Conservation (phyloP, 2,329 filamentous ascomycete species). For the Aspergillus quadrilineatus region DNA sequence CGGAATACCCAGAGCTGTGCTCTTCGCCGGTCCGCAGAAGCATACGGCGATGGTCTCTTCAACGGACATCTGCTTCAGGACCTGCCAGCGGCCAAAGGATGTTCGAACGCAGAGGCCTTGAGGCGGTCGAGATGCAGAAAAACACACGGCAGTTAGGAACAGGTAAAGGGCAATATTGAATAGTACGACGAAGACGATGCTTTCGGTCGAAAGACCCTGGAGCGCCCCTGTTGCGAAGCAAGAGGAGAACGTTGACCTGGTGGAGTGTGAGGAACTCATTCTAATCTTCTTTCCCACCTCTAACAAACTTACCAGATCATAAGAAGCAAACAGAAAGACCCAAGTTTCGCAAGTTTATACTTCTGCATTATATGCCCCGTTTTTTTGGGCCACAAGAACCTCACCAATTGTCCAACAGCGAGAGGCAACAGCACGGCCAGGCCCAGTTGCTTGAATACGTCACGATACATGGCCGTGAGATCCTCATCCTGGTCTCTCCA, state of each 20-base stretch:
- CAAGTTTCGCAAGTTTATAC: constrained; percentile 52
- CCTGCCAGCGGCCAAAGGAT: constrained; percentile 3
- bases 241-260: constrained; percentile 41
- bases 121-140: constrained; percentile 48
- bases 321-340: constrained; percentile 48
- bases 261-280: not conserved
- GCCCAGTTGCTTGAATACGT: constrained; percentile 67
- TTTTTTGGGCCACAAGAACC: constrained; percentile 54
- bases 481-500: constrained; percentile 51
- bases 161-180: constrained; percentile 68
- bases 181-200: constrained; percentile 66
- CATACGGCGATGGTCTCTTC: constrained; percentile 68
- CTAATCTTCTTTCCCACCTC: not conserved
- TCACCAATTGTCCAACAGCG: constrained; percentile 59
- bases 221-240: constrained; percentile 64
- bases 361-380: constrained; percentile 47
- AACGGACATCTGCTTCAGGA: constrained; percentile 47
- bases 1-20: constrained; percentile 68
- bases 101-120: constrained; percentile 15
- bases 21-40: constrained; percentile 73
- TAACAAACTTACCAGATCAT: constrained; percentile 53
- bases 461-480: constrained; percentile 62
- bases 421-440: constrained; percentile 67
- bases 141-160: constrained; percentile 58
- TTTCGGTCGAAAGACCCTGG: constrained; percentile 56